phyloP scores from a whole-genome alignment of 371 early-diverging fungal genomes.

The Zopfochytrium polystomum region DNA sequence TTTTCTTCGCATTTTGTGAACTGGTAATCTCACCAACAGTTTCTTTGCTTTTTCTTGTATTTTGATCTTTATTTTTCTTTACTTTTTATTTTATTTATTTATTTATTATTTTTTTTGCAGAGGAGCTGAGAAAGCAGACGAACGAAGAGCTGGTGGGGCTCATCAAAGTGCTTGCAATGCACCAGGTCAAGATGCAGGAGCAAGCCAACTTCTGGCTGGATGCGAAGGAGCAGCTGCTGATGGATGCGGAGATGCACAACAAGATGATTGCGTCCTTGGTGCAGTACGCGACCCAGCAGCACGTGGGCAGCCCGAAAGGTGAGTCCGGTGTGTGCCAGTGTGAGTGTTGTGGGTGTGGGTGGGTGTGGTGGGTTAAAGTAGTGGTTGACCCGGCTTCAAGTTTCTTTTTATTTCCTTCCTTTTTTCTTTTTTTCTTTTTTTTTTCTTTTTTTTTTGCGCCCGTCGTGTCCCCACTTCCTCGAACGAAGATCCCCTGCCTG shows the following conservation, averaged over 20 bases:
- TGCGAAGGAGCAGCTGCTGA: constrained; percentile 75
- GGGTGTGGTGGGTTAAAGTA: no score
- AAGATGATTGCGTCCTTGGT: constrained; percentile 80
- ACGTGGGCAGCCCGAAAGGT: constrained; percentile 30
- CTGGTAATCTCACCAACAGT: not conserved
- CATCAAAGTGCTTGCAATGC: constrained; percentile 22
- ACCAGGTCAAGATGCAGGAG: constrained; percentile 43
- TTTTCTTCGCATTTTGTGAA: not conserved
- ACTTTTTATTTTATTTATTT: not conserved
- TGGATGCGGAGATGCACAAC: constrained; percentile 86
- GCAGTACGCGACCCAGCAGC: constrained; percentile 50
- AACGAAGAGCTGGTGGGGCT: constrained; percentile 34
- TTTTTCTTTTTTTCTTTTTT: no score
- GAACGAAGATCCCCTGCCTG: no score
- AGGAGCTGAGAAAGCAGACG: constrained; percentile 40
- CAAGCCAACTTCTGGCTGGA: constrained; percentile 67
- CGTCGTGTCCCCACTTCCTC: no score
- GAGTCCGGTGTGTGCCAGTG: no score
- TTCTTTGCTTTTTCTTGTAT: not conserved
- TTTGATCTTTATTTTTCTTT: not conserved
- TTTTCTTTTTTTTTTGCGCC: no score
- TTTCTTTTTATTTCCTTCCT: no score
- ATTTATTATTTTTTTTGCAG: constrained; percentile 18
- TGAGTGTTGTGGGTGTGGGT: no score
- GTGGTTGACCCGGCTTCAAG: no score